Evolutionary conservation across 2,329 filamentous ascomycete species (phyloP).

Genomic region (Bipolaris zeicola): DNA sequence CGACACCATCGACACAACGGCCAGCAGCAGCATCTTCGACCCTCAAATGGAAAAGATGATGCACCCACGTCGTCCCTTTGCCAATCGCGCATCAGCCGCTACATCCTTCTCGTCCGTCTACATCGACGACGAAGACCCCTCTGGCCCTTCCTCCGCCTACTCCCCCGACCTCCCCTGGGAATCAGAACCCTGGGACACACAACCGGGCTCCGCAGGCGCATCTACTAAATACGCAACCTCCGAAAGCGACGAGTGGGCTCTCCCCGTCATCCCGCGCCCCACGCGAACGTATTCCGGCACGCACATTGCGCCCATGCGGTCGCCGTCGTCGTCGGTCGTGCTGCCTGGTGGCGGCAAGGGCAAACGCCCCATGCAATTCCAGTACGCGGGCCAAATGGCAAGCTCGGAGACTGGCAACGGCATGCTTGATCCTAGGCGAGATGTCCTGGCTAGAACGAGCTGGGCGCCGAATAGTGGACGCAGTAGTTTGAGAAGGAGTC

Average conservation of each 20-base stretch:
- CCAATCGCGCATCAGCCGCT: slow-evolving; percentile 29
- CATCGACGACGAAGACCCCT: slow-evolving; percentile 25
- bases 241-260: slow-evolving; percentile 20
- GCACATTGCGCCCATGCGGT: slow-evolving; percentile 1
- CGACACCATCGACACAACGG: slow-evolving; percentile 26
- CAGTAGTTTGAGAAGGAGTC: slow-evolving; percentile 37
- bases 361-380: slow-evolving; percentile 22
- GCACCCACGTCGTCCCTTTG: slow-evolving; percentile 39
- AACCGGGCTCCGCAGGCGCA: slow-evolving; percentile 24
- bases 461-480: slow-evolving; percentile 28
- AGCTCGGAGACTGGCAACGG: background rate
- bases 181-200: slow-evolving; percentile 27
- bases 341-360: slow-evolving; percentile 4
- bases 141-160: slow-evolving; percentile 24
- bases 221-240: slow-evolving; percentile 28
- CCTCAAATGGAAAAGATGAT: slow-evolving; percentile 47
- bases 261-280: slow-evolving; percentile 17
- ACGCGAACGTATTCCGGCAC: slow-evolving; percentile 15
- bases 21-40: slow-evolving; percentile 33
- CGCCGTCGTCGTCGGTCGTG: background rate
- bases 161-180: slow-evolving; percentile 25
- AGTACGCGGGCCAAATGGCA: no score
- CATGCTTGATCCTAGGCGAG: slow-evolving; percentile 25
- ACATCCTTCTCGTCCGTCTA: slow-evolving; percentile 45
- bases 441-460: slow-evolving; percentile 31